Base-by-base conservation (phyloP, 75 land plant species). In the Pinus albicaulis region DNA sequence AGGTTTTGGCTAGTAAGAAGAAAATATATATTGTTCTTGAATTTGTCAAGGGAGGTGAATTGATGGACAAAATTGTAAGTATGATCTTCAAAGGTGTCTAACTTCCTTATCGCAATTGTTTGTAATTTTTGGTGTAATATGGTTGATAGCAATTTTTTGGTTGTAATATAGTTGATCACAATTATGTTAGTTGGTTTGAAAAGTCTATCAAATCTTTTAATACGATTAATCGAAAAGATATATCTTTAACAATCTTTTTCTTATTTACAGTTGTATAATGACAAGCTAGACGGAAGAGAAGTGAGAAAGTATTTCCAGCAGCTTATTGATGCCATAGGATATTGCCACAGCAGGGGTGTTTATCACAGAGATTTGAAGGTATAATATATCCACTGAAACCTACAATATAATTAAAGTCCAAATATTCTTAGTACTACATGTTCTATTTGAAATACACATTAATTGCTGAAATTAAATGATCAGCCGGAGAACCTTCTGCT, bases 1-100 rank as follows among this genome's bases (percentile, higher is more conserved):
- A 92, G 94, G 92, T 92, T 20, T 77, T 85, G 58, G 95, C 93
- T 14, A 92, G 95, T 86, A 92, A 90, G 80, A 92, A 83, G 81
- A 92, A 88, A 79, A 91, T 92, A 19, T 92, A 92, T 56, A 88
- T 92, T 81, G 91, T 92, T 76, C 85, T 92, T 2, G 91, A 92
- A 31, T 92, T 82, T 60, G 92, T 88, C 12, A 82, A 76, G 36
- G 95, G 92, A 19, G 92, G 95, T 28, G 95, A 92, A 82, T 77
- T 92, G 73, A 90, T 92, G 72, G 91, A 90, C 77, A 87, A 78
- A 84, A 90, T 92, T 75, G 95, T 92, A 83, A 84, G 90, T 58
- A 52, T 59, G 5, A 4, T 19, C 22, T 19, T 59, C n/a, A 17
- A 3, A 3, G 19, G 60, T 5, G 22, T 19, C 0, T 19, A 16